Evolutionary conservation across 179 eudicot species (phyloP).

Genomic region (Carnegiea gigantea): DNA sequence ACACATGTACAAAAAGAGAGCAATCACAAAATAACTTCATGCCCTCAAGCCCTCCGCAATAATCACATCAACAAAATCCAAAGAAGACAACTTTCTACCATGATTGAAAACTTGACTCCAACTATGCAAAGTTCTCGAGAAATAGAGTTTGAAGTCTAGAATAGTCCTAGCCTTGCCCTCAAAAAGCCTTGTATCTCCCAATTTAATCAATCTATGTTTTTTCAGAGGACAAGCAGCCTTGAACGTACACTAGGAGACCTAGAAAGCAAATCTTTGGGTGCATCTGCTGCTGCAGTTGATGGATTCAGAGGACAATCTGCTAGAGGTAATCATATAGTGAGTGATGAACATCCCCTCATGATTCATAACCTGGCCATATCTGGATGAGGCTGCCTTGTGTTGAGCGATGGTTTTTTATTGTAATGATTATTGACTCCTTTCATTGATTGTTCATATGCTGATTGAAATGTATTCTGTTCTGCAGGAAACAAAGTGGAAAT

Average conservation of each 20-base stretch:
- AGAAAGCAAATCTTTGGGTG: slow-evolving; percentile 27
- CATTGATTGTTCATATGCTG: background rate
- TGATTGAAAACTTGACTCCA: no score
- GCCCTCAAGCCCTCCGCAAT: no score
- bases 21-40: no score
- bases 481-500: slow-evolving; percentile 39
- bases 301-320: slow-evolving; percentile 27
- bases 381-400: background rate
- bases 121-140: no score
- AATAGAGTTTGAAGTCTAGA: no score
- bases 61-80: no score
- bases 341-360: background rate
- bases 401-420: background rate
- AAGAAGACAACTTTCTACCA: no score
- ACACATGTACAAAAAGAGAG: no score
- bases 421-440: background rate
- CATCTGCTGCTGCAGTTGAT: slow-evolving; percentile 18
- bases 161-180: no score
- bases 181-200: background rate
- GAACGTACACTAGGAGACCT: slow-evolving; percentile 38
- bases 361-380: slow-evolving; percentile 8
- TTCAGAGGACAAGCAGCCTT: slow-evolving; percentile 50
- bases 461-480: slow-evolving; percentile 12
- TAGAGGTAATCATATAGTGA: slow-evolving; percentile 26
- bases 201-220: slow-evolving; percentile 18